These are phyloP conservation scores for Tagetes patula DNA, from an alignment of 129 eudicot species.

Conservation along the genomic window DNA sequence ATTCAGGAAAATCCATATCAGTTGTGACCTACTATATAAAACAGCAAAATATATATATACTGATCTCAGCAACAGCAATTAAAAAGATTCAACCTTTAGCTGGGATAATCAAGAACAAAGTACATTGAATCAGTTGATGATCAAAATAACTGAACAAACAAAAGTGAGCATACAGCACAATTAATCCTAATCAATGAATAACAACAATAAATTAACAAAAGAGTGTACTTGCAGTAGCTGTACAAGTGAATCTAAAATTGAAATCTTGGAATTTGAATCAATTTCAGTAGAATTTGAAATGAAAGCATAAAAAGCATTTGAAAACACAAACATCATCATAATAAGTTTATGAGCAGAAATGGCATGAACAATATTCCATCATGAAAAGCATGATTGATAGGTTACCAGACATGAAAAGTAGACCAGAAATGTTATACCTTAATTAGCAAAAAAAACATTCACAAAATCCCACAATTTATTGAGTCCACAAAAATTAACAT, in stretches of 20 bases:
- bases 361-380: conserved; percentile 40
- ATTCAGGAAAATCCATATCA: conserved; percentile 50
- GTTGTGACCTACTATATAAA: conserved; percentile 27
- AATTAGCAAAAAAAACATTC: conserved; percentile 29
- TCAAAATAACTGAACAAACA: conserved; percentile 1
- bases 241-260: conserved; percentile 2
- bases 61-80: background rate
- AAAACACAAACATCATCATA: conserved; percentile 24
- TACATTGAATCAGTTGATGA: conserved; percentile 12
- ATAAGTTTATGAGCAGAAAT: conserved; percentile 34
- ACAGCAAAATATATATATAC: conserved; percentile 12
- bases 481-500: conserved; percentile 30
- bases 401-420: conserved; percentile 29
- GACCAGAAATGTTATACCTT: conserved; percentile 31
- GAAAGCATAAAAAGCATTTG: background rate
- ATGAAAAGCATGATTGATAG: conserved; percentile 39
- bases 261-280: conserved; percentile 8
- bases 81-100: background rate
- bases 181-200: conserved; percentile 6
- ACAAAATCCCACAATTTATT: conserved; percentile 22
- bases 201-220: background rate
- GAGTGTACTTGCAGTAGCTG: conserved; percentile 13
- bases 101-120: conserved; percentile 17
- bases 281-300: conserved; percentile 12
- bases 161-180: conserved; percentile 2